These are phyloP conservation scores for Sporisorium reilianum DNA, from an alignment of 1,284 basidiomycete genomes.

Conservation along the genomic window DNA sequence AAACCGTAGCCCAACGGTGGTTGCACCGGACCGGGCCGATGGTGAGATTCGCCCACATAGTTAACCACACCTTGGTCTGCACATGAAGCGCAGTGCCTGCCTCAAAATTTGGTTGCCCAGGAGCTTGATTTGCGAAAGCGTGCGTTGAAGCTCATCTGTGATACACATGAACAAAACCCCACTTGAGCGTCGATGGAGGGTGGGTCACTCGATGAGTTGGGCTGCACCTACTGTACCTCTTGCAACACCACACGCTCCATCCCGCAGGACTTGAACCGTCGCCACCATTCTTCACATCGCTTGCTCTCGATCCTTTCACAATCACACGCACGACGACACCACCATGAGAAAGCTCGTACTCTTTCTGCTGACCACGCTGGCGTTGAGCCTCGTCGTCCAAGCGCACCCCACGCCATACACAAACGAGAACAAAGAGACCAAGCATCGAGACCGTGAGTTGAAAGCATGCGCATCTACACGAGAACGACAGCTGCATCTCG, in stretches of 20 bases:
- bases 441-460: not conserved
- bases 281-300: not conserved
- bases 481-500: not conserved
- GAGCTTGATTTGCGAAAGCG: not conserved
- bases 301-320: not conserved
- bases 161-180: not conserved
- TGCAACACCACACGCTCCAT: not conserved
- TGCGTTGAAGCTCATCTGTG: not conserved
- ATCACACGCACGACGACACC: not conserved
- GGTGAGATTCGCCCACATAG: conserved; percentile 6
- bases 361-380: conserved; percentile 1
- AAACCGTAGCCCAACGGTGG: not conserved
- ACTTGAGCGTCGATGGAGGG: not conserved
- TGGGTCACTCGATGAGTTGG: conserved; percentile 7
- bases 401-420: conserved; percentile 10
- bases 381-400: not conserved
- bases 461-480: not conserved
- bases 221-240: not conserved
- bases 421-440: not conserved
- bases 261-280: not conserved
- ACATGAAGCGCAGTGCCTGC: not conserved
- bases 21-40: conserved; percentile 9
- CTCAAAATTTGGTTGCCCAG: not conserved
- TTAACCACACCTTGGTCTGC: conserved; percentile 12
- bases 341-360: conserved; percentile 2